Base-by-base conservation (phyloP, 805 yeast species). In the Wickerhamomyces sydowiorum region DNA sequence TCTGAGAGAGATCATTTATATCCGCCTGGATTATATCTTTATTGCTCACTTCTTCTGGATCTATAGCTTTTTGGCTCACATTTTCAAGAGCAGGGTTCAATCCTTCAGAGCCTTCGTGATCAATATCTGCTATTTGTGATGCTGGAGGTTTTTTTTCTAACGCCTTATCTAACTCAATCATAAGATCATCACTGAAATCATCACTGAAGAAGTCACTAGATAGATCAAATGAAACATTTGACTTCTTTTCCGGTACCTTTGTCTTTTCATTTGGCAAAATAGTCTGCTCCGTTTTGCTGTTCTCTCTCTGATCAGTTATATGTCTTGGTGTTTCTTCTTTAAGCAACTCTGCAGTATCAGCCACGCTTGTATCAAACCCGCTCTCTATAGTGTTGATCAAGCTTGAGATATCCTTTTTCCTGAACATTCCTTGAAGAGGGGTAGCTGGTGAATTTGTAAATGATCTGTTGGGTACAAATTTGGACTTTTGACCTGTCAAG, bases 101-200 rank as follows among this genome's bases (percentile, higher is more conserved):
- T n/a, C n/a, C n/a, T n/a, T n/a, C n/a, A n/a, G n/a, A n/a, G n/a
- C n/a, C n/a, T n/a, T n/a, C n/a, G n/a, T n/a, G n/a, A n/a, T n/a
- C n/a, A n/a, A n/a, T n/a, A n/a, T n/a, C n/a, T n/a, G n/a, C n/a
- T 7, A 23, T 23, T 23, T 23, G 25, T 23, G 25, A n/a, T n/a
- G n/a, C n/a, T n/a, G n/a, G n/a, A n/a, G n/a, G 7, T 23, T 22
- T 25, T 24, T 32, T 45, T 4, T 39, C 41, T 12, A 48, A 10
- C 3, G 37, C 40, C 14, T 35, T 40, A 10, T 50, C 49, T 18
- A 49, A 25, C 10, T 49, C 51, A 31, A 46, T 45, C 41, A 54
- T 22, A 28, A 56, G 50, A n/a, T 47, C 58, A 12, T 54, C 57
- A 42, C 60, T 56, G 27, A 51, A 49, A 30, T 50, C 56, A 20